These are phyloP conservation scores for Mentha longifolia DNA, from an alignment of 257 asterid genomes.

Conservation along the genomic window DNA sequence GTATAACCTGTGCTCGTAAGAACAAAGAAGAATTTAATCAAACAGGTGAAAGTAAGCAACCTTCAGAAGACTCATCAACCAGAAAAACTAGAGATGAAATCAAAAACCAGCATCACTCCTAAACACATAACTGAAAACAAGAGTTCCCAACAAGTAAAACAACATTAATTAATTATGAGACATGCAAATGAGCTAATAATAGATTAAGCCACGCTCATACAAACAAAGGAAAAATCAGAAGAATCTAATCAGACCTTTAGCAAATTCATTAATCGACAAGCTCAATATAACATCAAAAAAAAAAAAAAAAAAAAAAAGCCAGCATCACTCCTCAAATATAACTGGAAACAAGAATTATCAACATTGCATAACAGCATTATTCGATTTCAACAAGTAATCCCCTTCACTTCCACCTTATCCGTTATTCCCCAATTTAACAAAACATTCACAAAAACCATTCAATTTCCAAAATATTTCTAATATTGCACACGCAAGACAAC, in stretches of 20 bases:
- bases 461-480: not conserved
- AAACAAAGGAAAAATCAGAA: not conserved
- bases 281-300: not conserved
- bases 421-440: constrained; percentile 18
- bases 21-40: too few species aligned
- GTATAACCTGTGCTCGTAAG: too few species aligned
- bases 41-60: not conserved
- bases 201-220: not conserved
- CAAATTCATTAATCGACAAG: not conserved
- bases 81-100: not conserved
- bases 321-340: not conserved
- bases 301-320: not conserved
- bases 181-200: constrained; percentile 6
- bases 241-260: constrained; percentile 17
- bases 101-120: not conserved
- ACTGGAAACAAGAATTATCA: not conserved
- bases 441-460: constrained; percentile 12
- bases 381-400: not conserved
- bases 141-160: not conserved
- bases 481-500: not conserved
- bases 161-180: not conserved
- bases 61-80: not conserved
- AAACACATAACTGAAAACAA: too few species aligned
- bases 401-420: not conserved
- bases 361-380: not conserved